Conservation (phyloP, 1,139 yeast species). For the Yamadazyma siamensis region DNA sequence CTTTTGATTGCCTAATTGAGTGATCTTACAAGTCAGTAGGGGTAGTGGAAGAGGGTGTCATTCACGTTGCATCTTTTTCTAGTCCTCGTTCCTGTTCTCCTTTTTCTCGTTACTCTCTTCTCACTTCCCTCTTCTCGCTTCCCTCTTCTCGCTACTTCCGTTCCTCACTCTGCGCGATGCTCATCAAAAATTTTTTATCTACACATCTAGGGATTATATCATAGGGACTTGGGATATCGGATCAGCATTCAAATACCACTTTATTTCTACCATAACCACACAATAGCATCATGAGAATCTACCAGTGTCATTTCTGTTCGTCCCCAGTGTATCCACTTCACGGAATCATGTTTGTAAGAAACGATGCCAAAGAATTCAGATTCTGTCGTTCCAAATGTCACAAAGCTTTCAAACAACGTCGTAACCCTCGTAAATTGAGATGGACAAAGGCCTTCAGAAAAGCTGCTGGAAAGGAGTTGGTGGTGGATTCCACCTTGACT, state of each 20-base stretch:
- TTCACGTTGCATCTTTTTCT: no score
- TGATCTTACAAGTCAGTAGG: no score
- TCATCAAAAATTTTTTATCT: no score
- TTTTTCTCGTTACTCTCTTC: no score
- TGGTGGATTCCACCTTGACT: slow-evolving; percentile 93
- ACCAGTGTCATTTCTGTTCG: slow-evolving; percentile 95
- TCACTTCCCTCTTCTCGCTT: no score
- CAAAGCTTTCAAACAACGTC: slow-evolving; percentile 94
- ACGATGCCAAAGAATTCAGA: slow-evolving; percentile 95
- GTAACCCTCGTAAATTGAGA: slow-evolving; percentile 96
- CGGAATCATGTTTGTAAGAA: slow-evolving; percentile 96
- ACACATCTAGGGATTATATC: no score
- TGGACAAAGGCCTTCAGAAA: slow-evolving; percentile 99
- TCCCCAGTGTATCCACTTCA: slow-evolving; percentile 97
- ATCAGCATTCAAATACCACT: no score
- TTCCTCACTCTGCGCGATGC: slow-evolving; percentile 1
- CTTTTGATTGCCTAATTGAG: neutral
- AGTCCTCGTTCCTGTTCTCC: no score
- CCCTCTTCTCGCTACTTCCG: no score
- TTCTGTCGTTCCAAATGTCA: slow-evolving; percentile 99
- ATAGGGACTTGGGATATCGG: no score
- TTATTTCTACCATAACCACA: no score
- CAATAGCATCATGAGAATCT: slow-evolving; percentile 69
- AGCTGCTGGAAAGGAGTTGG: slow-evolving; percentile 98
- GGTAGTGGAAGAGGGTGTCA: no score